phyloP scores from a whole-genome alignment of 805 yeast genomes.

The Ogataea henricii region DNA sequence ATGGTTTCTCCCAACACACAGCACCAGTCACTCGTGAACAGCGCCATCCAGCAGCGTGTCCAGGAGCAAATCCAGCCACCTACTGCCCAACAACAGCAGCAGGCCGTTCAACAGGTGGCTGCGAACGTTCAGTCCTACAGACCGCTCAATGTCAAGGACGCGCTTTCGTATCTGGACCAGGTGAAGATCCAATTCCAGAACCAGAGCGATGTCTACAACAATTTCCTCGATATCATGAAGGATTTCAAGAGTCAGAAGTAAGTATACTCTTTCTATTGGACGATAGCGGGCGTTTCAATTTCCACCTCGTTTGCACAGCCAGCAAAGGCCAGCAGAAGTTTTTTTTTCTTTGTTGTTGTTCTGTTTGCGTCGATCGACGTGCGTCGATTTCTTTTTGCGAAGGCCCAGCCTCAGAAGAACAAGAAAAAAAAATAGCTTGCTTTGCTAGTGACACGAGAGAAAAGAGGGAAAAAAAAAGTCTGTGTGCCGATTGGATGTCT shows the following conservation, averaged over 20 bases:
- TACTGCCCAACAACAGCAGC: constrained; percentile 15
- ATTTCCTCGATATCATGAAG: constrained; percentile 96
- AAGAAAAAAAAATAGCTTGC: not conserved
- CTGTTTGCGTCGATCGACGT: not conserved
- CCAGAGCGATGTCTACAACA: constrained; percentile 95
- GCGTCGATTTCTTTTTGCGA: no score
- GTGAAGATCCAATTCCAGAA: constrained; percentile 89
- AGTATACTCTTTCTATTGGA: constrained; percentile 26
- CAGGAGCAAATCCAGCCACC: constrained; percentile 15
- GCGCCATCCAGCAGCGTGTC: constrained; percentile 14
- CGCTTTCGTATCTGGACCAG: constrained; percentile 91
- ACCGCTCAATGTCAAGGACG: constrained; percentile 94
- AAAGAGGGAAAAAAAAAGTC: not conserved
- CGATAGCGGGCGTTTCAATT: constrained; percentile 1
- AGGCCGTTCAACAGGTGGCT: constrained; percentile 27
- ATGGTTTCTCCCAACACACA: constrained; percentile 23
- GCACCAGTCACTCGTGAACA: constrained; percentile 21
- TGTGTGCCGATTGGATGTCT: not conserved
- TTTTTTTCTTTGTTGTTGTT: not conserved
- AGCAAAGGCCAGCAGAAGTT: not conserved
- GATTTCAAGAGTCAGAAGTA: constrained; percentile 93
- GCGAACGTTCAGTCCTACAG: constrained; percentile 47
- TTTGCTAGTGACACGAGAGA: not conserved
- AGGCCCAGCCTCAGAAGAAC: no score
- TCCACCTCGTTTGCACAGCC: no score